A percentile compares a stretch with the other conserved stretches of the same genome.
phyloP scores from a whole-genome alignment of 441 rosid species.

The Hura crepitans region DNA sequence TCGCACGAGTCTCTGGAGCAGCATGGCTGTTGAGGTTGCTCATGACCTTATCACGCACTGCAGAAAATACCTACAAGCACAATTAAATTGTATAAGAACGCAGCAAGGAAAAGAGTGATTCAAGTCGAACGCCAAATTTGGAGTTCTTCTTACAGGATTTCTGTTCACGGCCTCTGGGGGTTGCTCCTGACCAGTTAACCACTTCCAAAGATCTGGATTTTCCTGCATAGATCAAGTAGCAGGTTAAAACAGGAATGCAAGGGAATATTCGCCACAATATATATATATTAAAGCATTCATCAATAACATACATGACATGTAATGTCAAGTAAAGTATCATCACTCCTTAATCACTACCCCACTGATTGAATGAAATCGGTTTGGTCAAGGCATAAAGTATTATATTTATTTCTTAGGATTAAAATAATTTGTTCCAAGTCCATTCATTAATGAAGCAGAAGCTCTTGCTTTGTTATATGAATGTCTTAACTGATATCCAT shows the following conservation, averaged over 20 bases:
- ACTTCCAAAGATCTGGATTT: constrained; percentile 93
- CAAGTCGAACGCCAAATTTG: constrained; percentile 11
- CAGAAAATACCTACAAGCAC: constrained; percentile 56
- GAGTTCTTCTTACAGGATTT: constrained; percentile 54
- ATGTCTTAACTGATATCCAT: not conserved
- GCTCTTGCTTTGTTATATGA: not conserved
- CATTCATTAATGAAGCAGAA: not conserved
- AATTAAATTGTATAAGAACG: constrained; percentile 11
- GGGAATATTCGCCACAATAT: not conserved
- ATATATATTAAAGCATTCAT: not conserved
- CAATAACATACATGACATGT: not conserved
- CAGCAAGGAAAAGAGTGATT: not conserved
- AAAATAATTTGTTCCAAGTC: not conserved
- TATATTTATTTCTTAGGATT: too few relatives aligned
- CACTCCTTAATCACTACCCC: not conserved
- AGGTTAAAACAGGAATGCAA: not conserved
- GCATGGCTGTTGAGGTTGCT: constrained; percentile 52
- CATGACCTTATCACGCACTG: constrained; percentile 59
- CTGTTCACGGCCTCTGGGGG: constrained; percentile 62
- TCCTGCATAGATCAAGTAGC: constrained; percentile 42
- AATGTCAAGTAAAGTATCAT: not conserved
- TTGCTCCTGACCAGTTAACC: constrained; percentile 84
- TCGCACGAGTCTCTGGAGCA: constrained; percentile 51
- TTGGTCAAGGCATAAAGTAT: too few relatives aligned
- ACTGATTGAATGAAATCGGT: not conserved